phyloP scores from a whole-genome alignment of 2,329 filamentous ascomycete genomes.

The Colletotrichum eremochloae region DNA sequence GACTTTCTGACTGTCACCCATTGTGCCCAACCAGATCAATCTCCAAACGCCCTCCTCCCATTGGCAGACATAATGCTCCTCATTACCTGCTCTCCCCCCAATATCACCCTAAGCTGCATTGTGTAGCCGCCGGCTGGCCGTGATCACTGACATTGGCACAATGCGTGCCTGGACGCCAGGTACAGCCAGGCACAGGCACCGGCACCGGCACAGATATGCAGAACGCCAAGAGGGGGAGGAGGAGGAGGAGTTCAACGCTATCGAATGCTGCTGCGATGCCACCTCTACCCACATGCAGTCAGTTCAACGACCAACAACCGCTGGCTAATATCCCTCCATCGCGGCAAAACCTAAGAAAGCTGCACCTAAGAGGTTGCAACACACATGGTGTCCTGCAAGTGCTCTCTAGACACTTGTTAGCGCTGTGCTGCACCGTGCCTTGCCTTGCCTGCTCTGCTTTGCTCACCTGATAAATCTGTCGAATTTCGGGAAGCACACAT shows the following conservation, averaged over 20 bases:
- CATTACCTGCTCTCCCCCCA: background rate
- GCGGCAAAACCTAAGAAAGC: background rate
- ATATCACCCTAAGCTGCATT: background rate
- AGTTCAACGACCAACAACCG: background rate
- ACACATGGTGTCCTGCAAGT: slow-evolving; percentile 31
- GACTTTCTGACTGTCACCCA: slow-evolving; percentile 18
- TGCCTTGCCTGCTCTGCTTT: background rate
- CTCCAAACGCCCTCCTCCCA: slow-evolving; percentile 26
- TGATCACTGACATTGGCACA: slow-evolving; percentile 22
- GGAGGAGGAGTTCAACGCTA: slow-evolving; percentile 14
- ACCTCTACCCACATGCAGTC: slow-evolving; percentile 4
- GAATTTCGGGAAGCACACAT: background rate
- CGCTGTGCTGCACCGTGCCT: slow-evolving; percentile 13
- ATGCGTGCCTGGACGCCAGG: slow-evolving; percentile 7
- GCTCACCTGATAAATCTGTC: slow-evolving; percentile 5
- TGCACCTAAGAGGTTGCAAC: slow-evolving; percentile 30
- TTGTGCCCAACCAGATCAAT: slow-evolving; percentile 13
- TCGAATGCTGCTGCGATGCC: slow-evolving; percentile 22
- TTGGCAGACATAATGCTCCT: slow-evolving; percentile 9
- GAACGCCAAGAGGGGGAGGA: background rate
- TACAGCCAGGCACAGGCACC: slow-evolving; percentile 3
- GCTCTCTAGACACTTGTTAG: slow-evolving; percentile 14
- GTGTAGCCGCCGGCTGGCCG: slow-evolving; percentile 22
- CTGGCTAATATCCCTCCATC: background rate
- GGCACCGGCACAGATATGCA: background rate